Conservation (phyloP, 805 yeast species). For the Pichia phayaonensis region DNA sequence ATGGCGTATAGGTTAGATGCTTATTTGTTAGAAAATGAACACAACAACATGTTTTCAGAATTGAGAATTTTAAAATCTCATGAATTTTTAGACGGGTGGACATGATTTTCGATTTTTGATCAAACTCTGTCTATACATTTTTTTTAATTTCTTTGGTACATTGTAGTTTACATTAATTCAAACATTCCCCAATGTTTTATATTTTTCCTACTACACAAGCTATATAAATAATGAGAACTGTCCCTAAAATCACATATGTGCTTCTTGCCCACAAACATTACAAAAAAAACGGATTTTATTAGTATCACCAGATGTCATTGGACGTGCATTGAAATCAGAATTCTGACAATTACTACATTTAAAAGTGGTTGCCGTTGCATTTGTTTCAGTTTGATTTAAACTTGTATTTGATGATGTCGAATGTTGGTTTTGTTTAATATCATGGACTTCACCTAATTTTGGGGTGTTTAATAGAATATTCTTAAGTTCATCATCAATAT, state of each 20-base stretch:
- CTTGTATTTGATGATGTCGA: not conserved
- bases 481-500: conserved; percentile 8
- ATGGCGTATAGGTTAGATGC: conserved; percentile 5
- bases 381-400: not conserved
- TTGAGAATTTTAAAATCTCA: not conserved
- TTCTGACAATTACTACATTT: not conserved
- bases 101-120: not conserved
- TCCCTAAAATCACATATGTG: conserved; percentile 1
- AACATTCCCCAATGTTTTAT: not conserved
- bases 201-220: not conserved
- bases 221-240: not conserved
- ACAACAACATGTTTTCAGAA: not conserved
- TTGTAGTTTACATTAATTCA: not conserved
- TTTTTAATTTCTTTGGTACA: too few species aligned
- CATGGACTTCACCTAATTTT: conserved; percentile 1
- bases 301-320: conserved; percentile 11
- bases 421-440: conserved; percentile 5
- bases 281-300: conserved; percentile 22
- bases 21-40: not conserved
- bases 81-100: not conserved
- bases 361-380: not conserved
- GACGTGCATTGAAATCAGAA: not conserved
- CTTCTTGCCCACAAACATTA: conserved; percentile 23
- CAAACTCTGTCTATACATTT: not conserved
- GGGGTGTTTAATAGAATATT: not conserved